Base-by-base conservation (phyloP, 1,139 yeast species). In the Diutina neorugosa region DNA sequence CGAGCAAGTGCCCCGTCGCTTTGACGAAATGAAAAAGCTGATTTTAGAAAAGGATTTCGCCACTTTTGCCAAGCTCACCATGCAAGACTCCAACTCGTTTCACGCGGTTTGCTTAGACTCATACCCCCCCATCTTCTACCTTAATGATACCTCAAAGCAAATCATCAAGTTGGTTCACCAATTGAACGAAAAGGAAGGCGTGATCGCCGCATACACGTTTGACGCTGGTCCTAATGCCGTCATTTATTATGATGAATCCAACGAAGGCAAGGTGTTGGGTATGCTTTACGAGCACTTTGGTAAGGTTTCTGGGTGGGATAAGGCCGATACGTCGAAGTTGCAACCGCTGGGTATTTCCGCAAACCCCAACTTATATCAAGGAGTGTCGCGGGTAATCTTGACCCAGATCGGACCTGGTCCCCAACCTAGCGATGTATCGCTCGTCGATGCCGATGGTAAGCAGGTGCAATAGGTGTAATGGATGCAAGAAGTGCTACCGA, bases 151-250 rank as follows among this genome's bases (percentile, higher is more conserved):
- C n/a, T 90, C 98, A 16, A 87, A 86, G 62, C 84, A 84, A 57
- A 82, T 91, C 64, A 87, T 94, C 61, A 87, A 86, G 62, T 74
- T 90, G 55, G 80, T 91, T 42, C 96, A 93, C 67, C 73, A 76
- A 55, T 81, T 93, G 66, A 93, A 93, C 65, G 83, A 76, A 58
- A 65, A 66, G 53, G 83, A 78, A 58, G 86, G 86, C 52, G 77
- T 77, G 18, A 76, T 90, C 54, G 97, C 96, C 23, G 98, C 98
- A 42, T 93, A 93, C 69, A 94, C 99, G 2, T 93, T 86, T 64
- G 99, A 93, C 68, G 99, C 99, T 44, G 99, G 99, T 63, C 98
- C 99, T 66, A 93, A 93, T 70, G 96, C 97, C 14, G 99, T 93
- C 52, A 80, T 93, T 57, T 93, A 93, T 73, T 93, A 91, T 66